Conservation (phyloP, 2,329 filamentous ascomycete genomes). For the Monilinia fructigena region DNA sequence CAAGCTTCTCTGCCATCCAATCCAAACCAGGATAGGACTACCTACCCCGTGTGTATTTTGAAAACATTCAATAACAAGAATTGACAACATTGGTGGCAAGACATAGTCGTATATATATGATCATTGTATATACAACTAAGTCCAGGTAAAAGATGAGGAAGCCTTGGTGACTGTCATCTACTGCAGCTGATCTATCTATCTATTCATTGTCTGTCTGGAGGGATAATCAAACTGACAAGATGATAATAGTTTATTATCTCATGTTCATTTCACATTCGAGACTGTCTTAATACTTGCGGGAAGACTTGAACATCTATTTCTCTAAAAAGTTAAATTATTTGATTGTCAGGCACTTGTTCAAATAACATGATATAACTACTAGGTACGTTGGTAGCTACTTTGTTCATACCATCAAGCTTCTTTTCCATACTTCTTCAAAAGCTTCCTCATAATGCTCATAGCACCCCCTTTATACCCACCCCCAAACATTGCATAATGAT, state of each 20-base stretch:
- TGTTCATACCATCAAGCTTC: neutral
- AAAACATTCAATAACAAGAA: neutral
- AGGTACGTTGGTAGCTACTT: neutral
- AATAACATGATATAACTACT: neutral
- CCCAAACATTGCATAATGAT: conserved; percentile 73
- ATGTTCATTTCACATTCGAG: neutral
- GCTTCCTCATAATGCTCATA: conserved; percentile 72
- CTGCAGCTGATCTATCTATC: neutral
- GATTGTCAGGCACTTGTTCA: neutral
- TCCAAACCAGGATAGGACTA: neutral
- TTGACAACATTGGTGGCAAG: neutral
- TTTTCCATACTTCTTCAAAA: conserved; percentile 68
- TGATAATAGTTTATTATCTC: neutral
- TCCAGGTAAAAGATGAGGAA: neutral
- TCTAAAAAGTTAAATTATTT: neutral
- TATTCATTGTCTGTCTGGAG: neutral
- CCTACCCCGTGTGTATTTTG: neutral
- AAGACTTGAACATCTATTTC: neutral
- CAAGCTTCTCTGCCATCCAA: neutral
- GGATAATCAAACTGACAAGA: neutral
- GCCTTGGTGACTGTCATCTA: neutral
- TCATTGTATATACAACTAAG: neutral
- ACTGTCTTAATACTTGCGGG: neutral
- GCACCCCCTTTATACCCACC: conserved; percentile 74
- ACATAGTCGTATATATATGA: neutral